phyloP scores from a whole-genome alignment of 2,329 filamentous ascomycete species.

The Phaeoacremonium minimum region DNA sequence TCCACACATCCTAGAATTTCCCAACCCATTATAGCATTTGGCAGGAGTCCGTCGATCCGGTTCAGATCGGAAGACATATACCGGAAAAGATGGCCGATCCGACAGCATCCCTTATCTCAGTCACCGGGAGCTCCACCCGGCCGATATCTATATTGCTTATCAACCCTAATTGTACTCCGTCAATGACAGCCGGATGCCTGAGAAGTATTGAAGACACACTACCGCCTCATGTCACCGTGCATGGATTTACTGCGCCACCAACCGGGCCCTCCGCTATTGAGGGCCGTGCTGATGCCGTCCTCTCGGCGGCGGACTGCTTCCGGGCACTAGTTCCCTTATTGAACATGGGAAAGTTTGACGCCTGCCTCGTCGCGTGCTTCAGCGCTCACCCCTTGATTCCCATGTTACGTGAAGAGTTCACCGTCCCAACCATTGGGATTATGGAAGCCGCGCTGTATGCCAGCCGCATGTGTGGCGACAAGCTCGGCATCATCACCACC shows the following conservation, averaged over 20 bases:
- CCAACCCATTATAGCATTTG: too few species aligned
- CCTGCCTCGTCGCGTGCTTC: slow-evolving; percentile 44
- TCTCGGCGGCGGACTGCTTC: slow-evolving; percentile 42
- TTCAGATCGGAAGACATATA: too few species aligned
- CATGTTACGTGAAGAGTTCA: slow-evolving; percentile 39
- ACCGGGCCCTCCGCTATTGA: slow-evolving; percentile 47
- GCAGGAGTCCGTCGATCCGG: too few species aligned
- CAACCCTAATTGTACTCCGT: slow-evolving; percentile 56
- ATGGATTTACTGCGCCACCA: slow-evolving; percentile 44
- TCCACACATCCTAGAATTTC: too few species aligned
- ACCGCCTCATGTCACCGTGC: slow-evolving; percentile 39
- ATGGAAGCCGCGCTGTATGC: slow-evolving; percentile 46
- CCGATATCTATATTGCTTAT: slow-evolving; percentile 47
- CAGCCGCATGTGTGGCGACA: slow-evolving; percentile 40
- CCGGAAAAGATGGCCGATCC: too few species aligned
- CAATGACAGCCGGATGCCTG: slow-evolving; percentile 52
- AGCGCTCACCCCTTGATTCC: slow-evolving; percentile 39
- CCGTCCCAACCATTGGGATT: slow-evolving; percentile 40
- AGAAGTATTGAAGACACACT: slow-evolving; percentile 34
- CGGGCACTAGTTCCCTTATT: slow-evolving; percentile 38
- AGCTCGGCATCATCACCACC: slow-evolving; percentile 39
- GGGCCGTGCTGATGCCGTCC: slow-evolving; percentile 41
- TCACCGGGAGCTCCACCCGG: slow-evolving; percentile 5
- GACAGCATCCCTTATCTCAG: slow-evolving; percentile 2
- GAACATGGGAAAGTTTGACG: slow-evolving; percentile 29